phyloP scores from a whole-genome alignment of 2,329 filamentous ascomycete genomes.

The Aureobasidium sp. region DNA sequence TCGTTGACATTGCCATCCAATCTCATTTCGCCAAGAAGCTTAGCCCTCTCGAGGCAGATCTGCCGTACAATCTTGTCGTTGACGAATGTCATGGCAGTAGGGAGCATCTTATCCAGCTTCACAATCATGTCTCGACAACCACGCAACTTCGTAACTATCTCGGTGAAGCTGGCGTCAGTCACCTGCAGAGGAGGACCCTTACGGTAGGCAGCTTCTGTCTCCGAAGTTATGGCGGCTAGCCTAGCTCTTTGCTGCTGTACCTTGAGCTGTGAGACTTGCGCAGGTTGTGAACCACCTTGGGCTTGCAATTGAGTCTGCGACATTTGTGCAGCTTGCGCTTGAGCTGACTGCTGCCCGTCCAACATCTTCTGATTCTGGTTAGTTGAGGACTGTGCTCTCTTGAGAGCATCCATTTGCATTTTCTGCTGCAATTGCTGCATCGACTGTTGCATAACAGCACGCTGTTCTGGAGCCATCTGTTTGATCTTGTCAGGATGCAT shows the following conservation, averaged over 20 bases:
- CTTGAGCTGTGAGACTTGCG: background rate
- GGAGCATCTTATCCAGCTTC: slow-evolving; percentile 24
- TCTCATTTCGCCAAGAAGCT: slow-evolving; percentile 24
- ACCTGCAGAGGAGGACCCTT: slow-evolving; percentile 25
- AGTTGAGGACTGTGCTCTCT: slow-evolving; percentile 22
- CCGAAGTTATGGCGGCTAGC: background rate
- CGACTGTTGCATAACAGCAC: slow-evolving; percentile 18
- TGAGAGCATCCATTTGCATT: slow-evolving; percentile 24
- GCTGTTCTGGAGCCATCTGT: slow-evolving; percentile 22
- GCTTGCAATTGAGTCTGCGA: slow-evolving; percentile 16
- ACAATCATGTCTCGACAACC: slow-evolving; percentile 19
- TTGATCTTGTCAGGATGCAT: slow-evolving; percentile 23
- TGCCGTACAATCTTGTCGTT: slow-evolving; percentile 20
- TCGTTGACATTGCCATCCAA: slow-evolving; percentile 24
- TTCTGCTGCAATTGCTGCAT: slow-evolving; percentile 22
- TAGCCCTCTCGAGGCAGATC: slow-evolving; percentile 22
- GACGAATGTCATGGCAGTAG: slow-evolving; percentile 21
- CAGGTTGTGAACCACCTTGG: slow-evolving; percentile 8
- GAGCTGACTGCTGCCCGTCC: background rate
- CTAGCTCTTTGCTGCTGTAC: slow-evolving; percentile 8
- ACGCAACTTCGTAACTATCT: slow-evolving; percentile 20
- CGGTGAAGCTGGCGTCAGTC: slow-evolving; percentile 20
- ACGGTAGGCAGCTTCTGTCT: slow-evolving; percentile 8
- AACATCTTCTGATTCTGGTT: slow-evolving; percentile 10
- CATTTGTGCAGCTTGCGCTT: slow-evolving; percentile 3